These are phyloP conservation scores for Epichloe gansuensis DNA, from an alignment of 2,329 filamentous ascomycete genomes.

Conservation along the genomic window DNA sequence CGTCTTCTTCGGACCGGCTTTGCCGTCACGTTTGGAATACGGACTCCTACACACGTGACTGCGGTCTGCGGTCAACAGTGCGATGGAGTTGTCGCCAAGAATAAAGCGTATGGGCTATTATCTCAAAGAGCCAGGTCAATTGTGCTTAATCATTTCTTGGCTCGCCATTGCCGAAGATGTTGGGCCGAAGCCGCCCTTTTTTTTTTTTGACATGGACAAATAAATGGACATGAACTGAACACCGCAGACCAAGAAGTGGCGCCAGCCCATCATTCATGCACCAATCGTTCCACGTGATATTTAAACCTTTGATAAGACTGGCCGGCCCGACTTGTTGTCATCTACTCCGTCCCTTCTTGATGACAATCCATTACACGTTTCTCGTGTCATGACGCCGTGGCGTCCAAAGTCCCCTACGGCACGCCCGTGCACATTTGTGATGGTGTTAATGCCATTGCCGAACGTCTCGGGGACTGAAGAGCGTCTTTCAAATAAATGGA, in stretches of 20 bases:
- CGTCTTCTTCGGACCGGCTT: neutral
- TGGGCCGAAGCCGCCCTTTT: neutral
- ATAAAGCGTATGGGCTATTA: neutral
- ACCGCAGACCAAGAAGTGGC: constrained; percentile 1
- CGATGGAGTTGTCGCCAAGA: too few species aligned
- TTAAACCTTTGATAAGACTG: too few species aligned
- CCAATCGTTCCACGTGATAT: too few species aligned
- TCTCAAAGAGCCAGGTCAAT: neutral
- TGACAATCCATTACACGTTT: too few species aligned
- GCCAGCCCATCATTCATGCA: neutral
- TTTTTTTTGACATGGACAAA: neutral
- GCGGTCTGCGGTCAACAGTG: too few species aligned
- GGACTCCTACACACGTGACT: too few species aligned
- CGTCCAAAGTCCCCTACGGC: neutral
- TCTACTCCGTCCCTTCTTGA: too few species aligned
- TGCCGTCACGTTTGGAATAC: neutral
- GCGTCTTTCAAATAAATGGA: neutral
- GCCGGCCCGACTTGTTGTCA: too few species aligned
- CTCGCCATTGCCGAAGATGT: neutral
- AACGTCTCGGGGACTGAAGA: neutral
- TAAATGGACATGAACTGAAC: neutral
- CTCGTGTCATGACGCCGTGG: neutral
- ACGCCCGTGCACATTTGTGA: neutral
- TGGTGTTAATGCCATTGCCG: neutral
- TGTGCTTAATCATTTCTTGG: neutral